Conservation (phyloP, 495 filamentous ascomycete species). For the Lasiosphaeriaceae sp. region DNA sequence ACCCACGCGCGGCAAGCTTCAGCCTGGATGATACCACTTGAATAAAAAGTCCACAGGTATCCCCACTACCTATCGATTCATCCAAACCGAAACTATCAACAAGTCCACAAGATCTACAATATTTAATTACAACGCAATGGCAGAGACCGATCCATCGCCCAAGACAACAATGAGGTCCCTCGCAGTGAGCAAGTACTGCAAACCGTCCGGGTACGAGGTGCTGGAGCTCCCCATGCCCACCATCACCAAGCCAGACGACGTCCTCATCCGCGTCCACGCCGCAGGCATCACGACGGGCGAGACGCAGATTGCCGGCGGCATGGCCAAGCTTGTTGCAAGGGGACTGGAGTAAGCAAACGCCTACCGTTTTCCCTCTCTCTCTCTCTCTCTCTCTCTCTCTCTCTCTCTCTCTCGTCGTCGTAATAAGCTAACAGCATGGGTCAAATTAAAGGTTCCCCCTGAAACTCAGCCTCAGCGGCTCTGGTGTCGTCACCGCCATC, state of each 20-base stretch:
- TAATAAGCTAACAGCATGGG: neutral
- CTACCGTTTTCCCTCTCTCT: neutral
- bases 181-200: conserved; percentile 36
- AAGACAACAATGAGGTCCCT: conserved; percentile 45
- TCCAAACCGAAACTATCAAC: too few relatives aligned
- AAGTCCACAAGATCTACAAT: too few relatives aligned
- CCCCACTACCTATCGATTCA: too few relatives aligned
- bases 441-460: conserved; percentile 17
- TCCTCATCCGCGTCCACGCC: conserved; percentile 51
- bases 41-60: too few relatives aligned
- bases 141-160: too few relatives aligned
- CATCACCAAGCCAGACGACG: conserved; percentile 37
- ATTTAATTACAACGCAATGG: too few relatives aligned
- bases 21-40: too few relatives aligned
- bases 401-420: too few relatives aligned
- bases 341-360: conserved; percentile 11
- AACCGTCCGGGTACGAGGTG: conserved; percentile 41
- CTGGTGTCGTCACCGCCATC: conserved; percentile 44
- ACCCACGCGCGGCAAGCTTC: too few relatives aligned
- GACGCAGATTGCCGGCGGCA: conserved; percentile 41
- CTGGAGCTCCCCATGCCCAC: conserved; percentile 40
- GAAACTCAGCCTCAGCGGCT: conserved; percentile 25
- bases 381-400: too few relatives aligned
- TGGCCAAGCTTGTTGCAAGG: conserved; percentile 11
- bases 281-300: conserved; percentile 48